Base-by-base conservation (phyloP, 1,284 basidiomycete genomes). In the Xanthoconium separans region DNA sequence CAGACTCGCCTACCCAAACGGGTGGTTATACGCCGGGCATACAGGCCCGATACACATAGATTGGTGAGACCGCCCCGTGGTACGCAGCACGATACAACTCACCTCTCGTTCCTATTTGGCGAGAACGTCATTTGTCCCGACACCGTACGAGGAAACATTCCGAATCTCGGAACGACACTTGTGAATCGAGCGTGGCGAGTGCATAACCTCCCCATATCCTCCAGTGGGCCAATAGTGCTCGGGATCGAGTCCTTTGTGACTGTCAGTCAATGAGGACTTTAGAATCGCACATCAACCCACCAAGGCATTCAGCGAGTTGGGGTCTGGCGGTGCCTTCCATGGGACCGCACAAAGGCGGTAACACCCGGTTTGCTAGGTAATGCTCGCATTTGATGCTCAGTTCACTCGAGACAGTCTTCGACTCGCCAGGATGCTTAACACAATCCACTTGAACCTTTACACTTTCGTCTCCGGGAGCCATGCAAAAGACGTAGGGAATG, bases 311-410 rank as follows among this genome's bases (percentile, higher is more conserved):
- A 1, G 97, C 97, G 15, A 99, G 75, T 29, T 96, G 81, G 10
- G 93, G 78, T 31, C 92, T 82, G 65, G 99, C 96, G 0, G 95
- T 98, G 9, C 96, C 96, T 65, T 98, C 93, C 54, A 99, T 98
- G 7, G 90, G 89, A 53, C 98, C 97, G 68, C 96, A 99, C 54
- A 99, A 75, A 65, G 97, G 95, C 4, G 96, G 96, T 12, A 99
- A 77, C 39, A 99, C 84, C 72, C 99, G 97, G 20, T 92, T 83
- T 11, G 91, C 84, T 22, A 99, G 77, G 72, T 99, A 99, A 70
- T 92, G 85, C 63, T 97, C 93, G 70, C 87, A 94, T 71, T 97
- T 95, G 50, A 95, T 89, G 58, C 82, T 83, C 50, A 91, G 64
- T 50, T 83, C 67, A 7, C 54, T 82, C 13, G 81, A 77, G 0